Evolutionary conservation across 139 green algal genomes (phyloP).

Genomic region (Chlamydomonas asymmetrica): DNA sequence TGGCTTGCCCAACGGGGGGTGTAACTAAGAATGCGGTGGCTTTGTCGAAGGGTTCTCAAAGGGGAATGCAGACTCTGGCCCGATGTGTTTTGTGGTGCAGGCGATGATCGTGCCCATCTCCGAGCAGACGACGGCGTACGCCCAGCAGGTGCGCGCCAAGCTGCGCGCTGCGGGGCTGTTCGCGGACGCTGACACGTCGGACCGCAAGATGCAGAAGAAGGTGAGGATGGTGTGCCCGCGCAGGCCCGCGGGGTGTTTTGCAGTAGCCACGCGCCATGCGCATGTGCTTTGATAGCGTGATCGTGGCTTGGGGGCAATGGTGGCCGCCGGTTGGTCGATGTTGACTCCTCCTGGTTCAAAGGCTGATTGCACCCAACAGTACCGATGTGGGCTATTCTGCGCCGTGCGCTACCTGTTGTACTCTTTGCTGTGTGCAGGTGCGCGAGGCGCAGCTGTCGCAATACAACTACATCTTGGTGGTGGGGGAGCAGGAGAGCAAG

Average conservation of each 20-base stretch:
- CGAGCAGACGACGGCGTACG: conserved; percentile 79
- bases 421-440: conserved; percentile 33
- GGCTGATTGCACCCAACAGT: no score
- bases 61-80: no score
- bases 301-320: no score
- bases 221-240: conserved; percentile 38
- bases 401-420: background rate
- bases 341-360: no score
- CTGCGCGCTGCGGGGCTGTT: conserved; percentile 71
- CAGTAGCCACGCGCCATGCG: background rate
- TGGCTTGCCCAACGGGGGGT: background rate
- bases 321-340: no score
- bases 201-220: conserved; percentile 98
- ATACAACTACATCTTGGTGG: conserved; percentile 98
- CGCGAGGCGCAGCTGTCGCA: conserved; percentile 93
- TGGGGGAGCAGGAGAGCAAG: conserved; percentile 79
- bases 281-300: no score
- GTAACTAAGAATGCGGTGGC: background rate
- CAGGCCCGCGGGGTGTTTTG: background rate
- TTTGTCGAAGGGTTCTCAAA: background rate
- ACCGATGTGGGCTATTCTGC: background rate
- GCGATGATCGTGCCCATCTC: conserved; percentile 97
- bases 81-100: conserved; percentile 47
- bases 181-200: conserved; percentile 79
- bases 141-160: conserved; percentile 58